These are phyloP conservation scores for Sicyos edulis DNA, from an alignment of 306 rosid genomes.

Conservation along the genomic window DNA sequence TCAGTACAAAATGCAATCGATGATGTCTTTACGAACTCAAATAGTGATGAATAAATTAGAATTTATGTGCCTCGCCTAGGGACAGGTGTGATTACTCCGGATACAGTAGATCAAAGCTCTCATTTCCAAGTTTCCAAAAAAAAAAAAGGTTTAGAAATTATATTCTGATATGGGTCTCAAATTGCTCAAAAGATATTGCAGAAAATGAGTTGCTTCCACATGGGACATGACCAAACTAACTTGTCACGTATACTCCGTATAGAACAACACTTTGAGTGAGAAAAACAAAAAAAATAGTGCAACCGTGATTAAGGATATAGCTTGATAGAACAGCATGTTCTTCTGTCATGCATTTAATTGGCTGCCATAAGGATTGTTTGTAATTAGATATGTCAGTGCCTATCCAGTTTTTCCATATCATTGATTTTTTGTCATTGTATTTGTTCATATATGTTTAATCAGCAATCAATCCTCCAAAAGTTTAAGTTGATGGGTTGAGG, in stretches of 20 bases:
- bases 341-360: neutral
- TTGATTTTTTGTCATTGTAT: neutral
- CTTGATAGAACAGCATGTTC: neutral
- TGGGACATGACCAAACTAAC: neutral
- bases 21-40: neutral
- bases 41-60: neutral
- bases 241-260: neutral
- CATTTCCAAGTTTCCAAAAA: too few species aligned
- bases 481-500: too few species aligned
- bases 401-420: neutral
- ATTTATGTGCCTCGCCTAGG: too few species aligned
- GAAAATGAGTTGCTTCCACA: slow-evolving; percentile 1
- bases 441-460: too few species aligned
- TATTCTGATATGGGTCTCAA: neutral
- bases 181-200: slow-evolving; percentile 3
- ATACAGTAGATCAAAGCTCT: too few species aligned
- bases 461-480: too few species aligned
- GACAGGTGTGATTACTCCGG: too few species aligned
- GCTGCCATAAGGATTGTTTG: neutral
- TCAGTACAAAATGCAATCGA: neutral
- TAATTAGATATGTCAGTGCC: neutral
- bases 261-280: neutral
- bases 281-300: neutral
- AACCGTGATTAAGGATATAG: neutral
- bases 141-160: too few species aligned